Base-by-base conservation (phyloP, 1,284 basidiomycete species). In the Entoloma clypeatum region DNA sequence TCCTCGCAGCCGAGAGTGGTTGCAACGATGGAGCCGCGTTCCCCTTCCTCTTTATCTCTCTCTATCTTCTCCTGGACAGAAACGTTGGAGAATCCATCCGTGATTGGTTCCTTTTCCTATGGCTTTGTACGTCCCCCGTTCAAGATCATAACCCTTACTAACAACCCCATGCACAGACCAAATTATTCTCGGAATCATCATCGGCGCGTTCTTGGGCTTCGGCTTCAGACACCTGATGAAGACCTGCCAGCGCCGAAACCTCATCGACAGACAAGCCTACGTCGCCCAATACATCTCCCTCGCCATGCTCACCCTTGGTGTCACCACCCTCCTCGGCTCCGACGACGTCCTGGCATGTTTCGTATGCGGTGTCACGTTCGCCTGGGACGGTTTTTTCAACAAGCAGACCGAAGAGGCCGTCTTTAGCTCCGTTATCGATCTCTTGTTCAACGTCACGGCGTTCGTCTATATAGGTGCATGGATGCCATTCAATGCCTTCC, bases 361-460 rank as follows among this genome's bases (percentile, higher is more conserved):
- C 61, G 85, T 86, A 1, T 98, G 94, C 57, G 96, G 96, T 16
- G 86, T 89, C 3, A 92, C 93, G 1, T 99, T 98, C 59, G 96
- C 94, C 0, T 99, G 95, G 95, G 95, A 99, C 54, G 91, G 94
- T 48, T 97, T 96, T 73, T 97, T 97, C 73, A 94, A 94, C 66
- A 81, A 85, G 52, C 93, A 96, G 54, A 99, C 94, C 2, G 94
- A 96, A 61, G 90, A 94, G 60, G 78, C 88, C 19, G 86, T 94
- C 52, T 99, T 99, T 71, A 92, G 87, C 53, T 93, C 89, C 64
- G 95, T 99, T 55, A 92, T 99, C 59, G 94, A 92, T 62, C 65
- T 92, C 50, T 68, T 94, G 43, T 92, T 94, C 78, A 94, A 94
- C 67, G 78, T 88, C 47, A 86, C 89, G 14, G 81, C 82, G 1